Base-by-base conservation (phyloP, 208 protist genomes). In the Strigomonas culicis region DNA sequence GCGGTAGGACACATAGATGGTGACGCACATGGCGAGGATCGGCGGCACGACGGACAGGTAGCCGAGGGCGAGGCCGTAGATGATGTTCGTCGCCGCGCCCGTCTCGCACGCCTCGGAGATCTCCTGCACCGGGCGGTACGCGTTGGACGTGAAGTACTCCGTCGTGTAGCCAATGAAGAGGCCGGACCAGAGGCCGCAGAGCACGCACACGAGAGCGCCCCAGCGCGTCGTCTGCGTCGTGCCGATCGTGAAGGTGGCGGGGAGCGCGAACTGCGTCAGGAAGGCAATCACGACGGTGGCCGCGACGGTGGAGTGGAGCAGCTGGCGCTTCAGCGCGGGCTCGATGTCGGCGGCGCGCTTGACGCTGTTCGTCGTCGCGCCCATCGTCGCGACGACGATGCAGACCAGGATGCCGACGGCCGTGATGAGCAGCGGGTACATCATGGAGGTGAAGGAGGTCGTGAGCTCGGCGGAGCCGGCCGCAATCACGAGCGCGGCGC, bases 61-160 rank as follows among this genome's bases (percentile, higher is more conserved):
- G 43, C 97, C 97, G 39, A 98, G 90, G 10, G 95, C 66, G 6
- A 98, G 70, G 39, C 97, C 97, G 66, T 92, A 93, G 68, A 98
- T 98, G 72, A 97, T 94, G 63, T 96, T 96, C 8, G 92, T 96
- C 10, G 90, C 93, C 8, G 90, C 80, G 57, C 93, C 93, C 2
- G 86, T 94, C 60, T 91, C 87, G 74, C 86, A 94, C 13, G 90
- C 59, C 74, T 93, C 74, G 10, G 86, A 69, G 49, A 96, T 74
- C 74, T 94, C 88, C 61, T 79, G 80, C 49, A 94, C 88, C 13
- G 88, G 88, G 31, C 80, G 74, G 74, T 95, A 95, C 27, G 77
- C 63, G 67, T 93, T 95, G 47, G 86, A 93, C 46, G 94, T 98
- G 79, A 80, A 98, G 82, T 96, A 98, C 68, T 95, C 84, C 17